A percentile compares a stretch with the other conserved stretches of the same genome.
phyloP scores from a whole-genome alignment of 2,329 filamentous ascomycete species.

The Clonostachys byssicola region DNA sequence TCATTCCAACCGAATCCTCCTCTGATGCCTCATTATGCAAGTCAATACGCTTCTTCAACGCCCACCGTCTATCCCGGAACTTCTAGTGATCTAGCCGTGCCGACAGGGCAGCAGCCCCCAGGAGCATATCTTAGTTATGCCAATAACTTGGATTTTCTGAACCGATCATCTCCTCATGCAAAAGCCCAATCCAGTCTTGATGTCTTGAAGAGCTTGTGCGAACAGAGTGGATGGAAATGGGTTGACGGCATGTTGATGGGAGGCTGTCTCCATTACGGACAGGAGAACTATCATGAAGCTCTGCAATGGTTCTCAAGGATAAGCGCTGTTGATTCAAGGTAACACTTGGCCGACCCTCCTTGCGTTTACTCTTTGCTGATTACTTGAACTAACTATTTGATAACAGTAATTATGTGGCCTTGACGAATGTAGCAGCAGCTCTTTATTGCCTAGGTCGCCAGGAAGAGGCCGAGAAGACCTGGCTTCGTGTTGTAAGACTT shows the following conservation, averaged over 20 bases:
- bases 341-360: conserved; percentile 7
- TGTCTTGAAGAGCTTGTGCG: conserved; percentile 69
- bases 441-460: conserved; percentile 78
- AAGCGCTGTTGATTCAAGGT: conserved; percentile 50
- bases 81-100: too few relatives aligned
- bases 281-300: conserved; percentile 78
- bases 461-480: conserved; percentile 80
- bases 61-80: too few relatives aligned
- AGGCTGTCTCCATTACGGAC: conserved; percentile 86
- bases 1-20: too few relatives aligned
- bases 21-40: too few relatives aligned
- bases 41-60: too few relatives aligned
- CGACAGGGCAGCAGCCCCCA: too few relatives aligned
- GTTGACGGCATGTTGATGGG: conserved; percentile 88
- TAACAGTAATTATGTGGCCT: conserved; percentile 78
- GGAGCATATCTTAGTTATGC: too few relatives aligned
- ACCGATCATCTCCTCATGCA: conserved; percentile 32
- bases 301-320: conserved; percentile 70
- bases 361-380: conserved; percentile 14
- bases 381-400: not conserved
- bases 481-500: conserved; percentile 78
- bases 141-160: not conserved
- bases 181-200: conserved; percentile 65
- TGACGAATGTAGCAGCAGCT: conserved; percentile 89
- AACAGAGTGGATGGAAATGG: conserved; percentile 83